Evolutionary conservation across 2,329 filamentous ascomycete species (phyloP).

Genomic region (Mycosphaerella arachidis): DNA sequence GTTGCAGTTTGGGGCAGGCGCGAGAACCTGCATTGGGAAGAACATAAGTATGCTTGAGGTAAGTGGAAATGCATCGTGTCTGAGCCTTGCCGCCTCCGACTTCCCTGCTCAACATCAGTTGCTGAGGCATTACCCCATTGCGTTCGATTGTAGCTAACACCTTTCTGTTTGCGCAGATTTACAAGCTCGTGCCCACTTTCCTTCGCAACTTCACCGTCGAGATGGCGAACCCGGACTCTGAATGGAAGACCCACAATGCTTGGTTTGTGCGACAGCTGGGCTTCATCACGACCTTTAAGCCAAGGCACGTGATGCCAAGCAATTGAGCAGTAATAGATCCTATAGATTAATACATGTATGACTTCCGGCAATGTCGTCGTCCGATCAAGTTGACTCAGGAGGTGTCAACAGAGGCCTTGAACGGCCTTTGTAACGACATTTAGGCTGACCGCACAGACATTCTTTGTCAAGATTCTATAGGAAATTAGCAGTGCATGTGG

Average conservation of each 20-base stretch:
- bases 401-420: slow-evolving; percentile 8
- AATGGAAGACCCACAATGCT: slow-evolving; percentile 49
- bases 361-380: not conserved
- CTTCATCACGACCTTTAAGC: slow-evolving; percentile 43
- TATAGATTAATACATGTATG: not conserved
- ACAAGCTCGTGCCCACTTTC: slow-evolving; percentile 52
- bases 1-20: slow-evolving; percentile 70
- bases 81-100: too few relatives aligned
- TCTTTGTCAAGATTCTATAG: slow-evolving; percentile 47
- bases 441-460: slow-evolving; percentile 52
- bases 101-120: too few relatives aligned
- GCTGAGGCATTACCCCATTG: too few relatives aligned
- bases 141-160: too few relatives aligned
- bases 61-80: too few relatives aligned
- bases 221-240: slow-evolving; percentile 36
- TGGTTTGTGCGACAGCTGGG: slow-evolving; percentile 50
- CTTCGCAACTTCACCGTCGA: slow-evolving; percentile 60
- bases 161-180: slow-evolving; percentile 30
- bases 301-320: slow-evolving; percentile 16
- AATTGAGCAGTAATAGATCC: not conserved
- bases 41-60: slow-evolving; percentile 44
- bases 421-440: slow-evolving; percentile 44
- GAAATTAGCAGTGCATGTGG: not conserved
- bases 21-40: slow-evolving; percentile 62
- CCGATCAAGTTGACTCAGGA: slow-evolving; percentile 2